Percentiles rank a stretch among this genome's conserved stretches.
Evolutionary conservation across 179 eudicot species (phyloP).

Genomic region (Heliamphora ciliata): DNA sequence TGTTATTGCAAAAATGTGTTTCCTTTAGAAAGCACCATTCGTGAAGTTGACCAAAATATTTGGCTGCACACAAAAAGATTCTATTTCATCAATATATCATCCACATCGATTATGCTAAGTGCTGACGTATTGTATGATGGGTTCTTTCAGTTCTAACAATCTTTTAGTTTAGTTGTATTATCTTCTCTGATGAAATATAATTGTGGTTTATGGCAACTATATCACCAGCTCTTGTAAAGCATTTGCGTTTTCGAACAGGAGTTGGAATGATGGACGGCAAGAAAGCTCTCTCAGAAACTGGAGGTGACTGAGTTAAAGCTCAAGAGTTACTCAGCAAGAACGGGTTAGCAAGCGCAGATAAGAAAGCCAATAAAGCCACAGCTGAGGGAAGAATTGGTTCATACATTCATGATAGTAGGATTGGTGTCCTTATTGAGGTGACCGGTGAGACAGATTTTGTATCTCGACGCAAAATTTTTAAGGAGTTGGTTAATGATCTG

Average conservation of each 20-base stretch:
- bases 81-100: constrained; percentile 1
- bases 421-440: constrained; percentile 82
- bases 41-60: background rate
- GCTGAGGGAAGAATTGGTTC: constrained; percentile 96
- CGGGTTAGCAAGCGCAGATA: constrained; percentile 93
- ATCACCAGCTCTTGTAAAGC: constrained; percentile 86
- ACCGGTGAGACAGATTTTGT: constrained; percentile 96
- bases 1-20: background rate
- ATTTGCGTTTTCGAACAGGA: constrained; percentile 85
- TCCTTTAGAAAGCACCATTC: background rate
- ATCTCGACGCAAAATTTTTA: constrained; percentile 85
- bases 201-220: constrained; percentile 41
- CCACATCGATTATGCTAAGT: background rate
- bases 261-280: constrained; percentile 99
- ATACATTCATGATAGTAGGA: constrained; percentile 85
- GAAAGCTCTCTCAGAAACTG: constrained; percentile 81
- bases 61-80: background rate
- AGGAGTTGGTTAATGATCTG: constrained; percentile 75
- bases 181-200: constrained; percentile 6
- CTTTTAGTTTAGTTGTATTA: background rate
- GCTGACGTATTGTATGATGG: background rate
- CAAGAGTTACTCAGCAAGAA: constrained; percentile 87
- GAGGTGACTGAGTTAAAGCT: constrained; percentile 70
- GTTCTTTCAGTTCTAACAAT: background rate
- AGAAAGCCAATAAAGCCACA: constrained; percentile 79